Evolutionary conservation across 495 filamentous ascomycete genomes (phyloP), one percentile per base, ranked within the genome.

Genomic region (Daldinia grandis): DNA sequence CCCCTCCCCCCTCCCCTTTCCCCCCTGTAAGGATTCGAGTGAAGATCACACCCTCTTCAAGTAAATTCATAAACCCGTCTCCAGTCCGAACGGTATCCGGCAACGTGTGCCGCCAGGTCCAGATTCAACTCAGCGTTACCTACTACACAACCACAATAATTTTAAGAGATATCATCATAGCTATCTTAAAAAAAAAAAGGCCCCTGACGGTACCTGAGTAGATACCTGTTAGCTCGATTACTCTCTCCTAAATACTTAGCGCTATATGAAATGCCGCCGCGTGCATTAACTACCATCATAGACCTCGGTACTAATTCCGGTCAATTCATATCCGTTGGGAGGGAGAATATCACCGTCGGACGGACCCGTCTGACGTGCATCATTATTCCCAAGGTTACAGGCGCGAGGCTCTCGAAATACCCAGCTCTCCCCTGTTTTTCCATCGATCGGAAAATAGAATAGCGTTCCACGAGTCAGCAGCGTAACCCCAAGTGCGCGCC

Each of bases 391-490:
- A 66, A 71, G 24, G 40, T 58, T 62, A 58, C 58, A 58, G 40
- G 68, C 51, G 51, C 53, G 62, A 61, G 60, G 47, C 58, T 62
- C 19, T 56, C 7, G 38, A 58, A 53, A 8, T 40, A 37, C 12
- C 42, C 17, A 12, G 19, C 42, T 47, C 40, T 44, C 28, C 28
- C 59, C 63, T 30, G 33, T 59, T 42, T 28, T 25, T 33, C 25
- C 40, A 28, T n/a, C 25, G 42, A 62, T 66, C 63, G 56, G 59
- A 72, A 63, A 67, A 72, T 72, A 72, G 64, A 72, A 55, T 49
- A 66, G 59, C 55, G 55, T 67, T 40, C 54, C 69, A 72, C 60
- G 55, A 64, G 49, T 51, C 24, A 28, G 58, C 64, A 57, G 64
- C 54, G 63, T 58, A 58, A 64, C 64, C 35, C 37, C 35, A 38